Evolutionary conservation across 176 grass and related monocot genomes (phyloP).

Genomic region (Oryza meridionalis): DNA sequence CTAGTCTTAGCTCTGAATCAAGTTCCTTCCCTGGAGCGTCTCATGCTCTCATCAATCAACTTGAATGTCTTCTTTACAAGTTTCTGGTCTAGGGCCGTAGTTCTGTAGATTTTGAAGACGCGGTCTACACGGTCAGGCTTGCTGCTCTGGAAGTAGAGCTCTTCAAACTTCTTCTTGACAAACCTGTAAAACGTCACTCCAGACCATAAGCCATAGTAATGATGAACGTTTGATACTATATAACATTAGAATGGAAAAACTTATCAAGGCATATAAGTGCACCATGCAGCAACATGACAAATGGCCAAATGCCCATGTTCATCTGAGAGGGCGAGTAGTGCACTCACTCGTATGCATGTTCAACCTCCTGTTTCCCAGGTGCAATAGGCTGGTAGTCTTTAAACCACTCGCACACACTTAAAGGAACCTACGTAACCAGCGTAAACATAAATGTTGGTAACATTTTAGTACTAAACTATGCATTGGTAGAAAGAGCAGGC

Average conservation of each 20-base stretch:
- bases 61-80: conserved; percentile 99
- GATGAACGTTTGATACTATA: neutral
- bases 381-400: conserved; percentile 85
- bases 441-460: conserved; percentile 11
- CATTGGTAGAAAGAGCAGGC: neutral
- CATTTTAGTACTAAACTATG: neutral
- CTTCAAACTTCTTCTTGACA: conserved; percentile 99
- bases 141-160: conserved; percentile 96
- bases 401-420: conserved; percentile 93
- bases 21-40: conserved; percentile 74
- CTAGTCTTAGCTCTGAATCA: conserved; percentile 42
- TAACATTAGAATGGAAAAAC: neutral
- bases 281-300: neutral
- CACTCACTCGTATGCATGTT: conserved; percentile 94
- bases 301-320: neutral
- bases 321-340: neutral
- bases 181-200: conserved; percentile 53
- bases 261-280: neutral
- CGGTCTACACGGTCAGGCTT: conserved; percentile 89
- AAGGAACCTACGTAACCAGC: conserved; percentile 62
- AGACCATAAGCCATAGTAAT: conserved; percentile 13
- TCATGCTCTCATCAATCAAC: conserved; percentile 89
- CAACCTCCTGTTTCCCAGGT: conserved; percentile 90
- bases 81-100: conserved; percentile 93
- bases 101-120: conserved; percentile 97